Percentiles rank a stretch among this genome's conserved stretches.
Evolutionary conservation across 2,329 filamentous ascomycete genomes (phyloP).

Genomic region (Tolypocladium tropicale): DNA sequence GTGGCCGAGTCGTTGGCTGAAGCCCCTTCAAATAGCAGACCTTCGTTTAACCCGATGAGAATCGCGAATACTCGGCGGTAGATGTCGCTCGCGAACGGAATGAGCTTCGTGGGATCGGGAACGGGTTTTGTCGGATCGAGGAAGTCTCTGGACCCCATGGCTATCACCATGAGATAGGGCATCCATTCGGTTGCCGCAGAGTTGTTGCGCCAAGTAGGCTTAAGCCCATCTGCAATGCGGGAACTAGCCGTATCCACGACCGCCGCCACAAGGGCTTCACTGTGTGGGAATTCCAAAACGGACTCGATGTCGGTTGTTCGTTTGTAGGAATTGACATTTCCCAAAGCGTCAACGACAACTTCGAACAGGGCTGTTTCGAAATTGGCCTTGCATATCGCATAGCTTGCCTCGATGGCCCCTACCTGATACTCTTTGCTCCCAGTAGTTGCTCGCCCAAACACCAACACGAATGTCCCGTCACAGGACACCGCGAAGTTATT

Average conservation of each 20-base stretch:
- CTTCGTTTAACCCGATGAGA: conserved; percentile 28
- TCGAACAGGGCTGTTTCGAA: conserved; percentile 24
- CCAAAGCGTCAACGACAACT: conserved; percentile 15
- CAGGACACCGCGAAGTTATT: too few relatives aligned
- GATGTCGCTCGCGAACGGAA: conserved; percentile 8
- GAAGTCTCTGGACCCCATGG: conserved; percentile 14
- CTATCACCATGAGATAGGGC: conserved; percentile 31
- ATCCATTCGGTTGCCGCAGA: conserved; percentile 19
- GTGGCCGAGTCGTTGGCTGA: not conserved
- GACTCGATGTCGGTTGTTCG: conserved; percentile 1
- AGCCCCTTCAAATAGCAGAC: conserved; percentile 21
- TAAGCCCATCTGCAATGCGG: not conserved
- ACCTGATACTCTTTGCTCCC: not conserved
- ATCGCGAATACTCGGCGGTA: conserved; percentile 16
- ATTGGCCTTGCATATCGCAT: conserved; percentile 13
- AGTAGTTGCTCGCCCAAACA: conserved; percentile 11
- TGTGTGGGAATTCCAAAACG: not conserved
- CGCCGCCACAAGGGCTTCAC: not conserved
- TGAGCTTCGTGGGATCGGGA: conserved; percentile 10
- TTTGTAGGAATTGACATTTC: conserved; percentile 12
- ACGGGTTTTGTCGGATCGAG: conserved; percentile 18
- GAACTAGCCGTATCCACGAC: not conserved
- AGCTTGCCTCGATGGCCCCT: conserved; percentile 5
- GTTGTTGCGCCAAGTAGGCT: not conserved
- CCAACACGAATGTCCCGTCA: conserved; percentile 2